Evolutionary conservation across 805 yeast species (phyloP), one percentile per base, ranked within the genome.

Genomic region (Myxozyma monticola): DNA sequence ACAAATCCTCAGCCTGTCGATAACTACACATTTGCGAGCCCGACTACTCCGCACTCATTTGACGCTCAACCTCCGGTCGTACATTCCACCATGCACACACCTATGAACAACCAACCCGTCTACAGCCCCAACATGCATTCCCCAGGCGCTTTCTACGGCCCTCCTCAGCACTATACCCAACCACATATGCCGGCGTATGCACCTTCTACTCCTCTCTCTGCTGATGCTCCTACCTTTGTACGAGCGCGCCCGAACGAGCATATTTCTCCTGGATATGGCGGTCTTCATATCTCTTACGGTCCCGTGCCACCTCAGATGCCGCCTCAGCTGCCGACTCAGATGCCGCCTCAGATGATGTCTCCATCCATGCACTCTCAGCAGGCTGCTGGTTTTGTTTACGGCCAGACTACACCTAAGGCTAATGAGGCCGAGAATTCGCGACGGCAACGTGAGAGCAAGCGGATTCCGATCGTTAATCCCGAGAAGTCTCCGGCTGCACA

Each of bases 401-500:
- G n/a, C n/a, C n/a, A n/a, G n/a, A 28, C 31, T 28, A 9, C 31
- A 28, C 12, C 5, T 17, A 14, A 18, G 4, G 10, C 8, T 26
- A 10, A 15, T 17, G 49, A 48, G 20, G 24, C 30, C 8, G 42
- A 37, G 2, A 43, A 43, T 29, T 41, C 48, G 21, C 42, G 43
- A 7, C 51, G 51, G 12, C 51, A 54, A 3, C 37, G 37, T n/a
- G 57, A 45, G 37, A 53, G 43, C 33, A 49, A 50, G 45, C 47
- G 57, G 14, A 53, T 53, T 26, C 54, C 57, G 17, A 53, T 49
- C 20, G 42, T 49, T 12, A 41, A 53, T 49, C 55, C 57, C 3
- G 33, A 35, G 14, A 41, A 46, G 15, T 40, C 38, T 22, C 9
- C 29, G 14, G 21, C 41, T n/a, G n/a, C n/a, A n/a, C n/a, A n/a